Conservation (phyloP, 106 monocot species). For the Chionographis japonica region DNA sequence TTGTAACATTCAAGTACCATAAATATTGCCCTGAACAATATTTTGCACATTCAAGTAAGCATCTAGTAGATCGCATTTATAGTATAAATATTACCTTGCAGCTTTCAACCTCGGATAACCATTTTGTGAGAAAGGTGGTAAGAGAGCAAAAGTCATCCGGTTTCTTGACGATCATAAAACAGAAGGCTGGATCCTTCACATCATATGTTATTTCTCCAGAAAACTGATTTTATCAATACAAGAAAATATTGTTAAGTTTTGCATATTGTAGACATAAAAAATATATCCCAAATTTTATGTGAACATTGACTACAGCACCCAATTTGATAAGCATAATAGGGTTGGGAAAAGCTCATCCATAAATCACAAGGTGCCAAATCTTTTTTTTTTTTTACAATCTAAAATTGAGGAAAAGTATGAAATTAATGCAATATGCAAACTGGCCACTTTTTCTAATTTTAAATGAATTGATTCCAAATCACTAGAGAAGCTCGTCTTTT, state of each 20-base stretch:
- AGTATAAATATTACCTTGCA: slow-evolving; percentile 50
- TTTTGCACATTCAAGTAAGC: too few species aligned
- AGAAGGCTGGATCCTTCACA: slow-evolving; percentile 81
- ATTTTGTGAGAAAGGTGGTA: slow-evolving; percentile 44
- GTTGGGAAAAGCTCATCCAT: background rate
- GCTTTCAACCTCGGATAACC: slow-evolving; percentile 65
- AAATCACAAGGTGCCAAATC: too few species aligned
- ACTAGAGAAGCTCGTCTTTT: too few species aligned
- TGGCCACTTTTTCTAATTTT: too few species aligned
- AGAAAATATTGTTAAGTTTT: background rate
- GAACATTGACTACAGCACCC: background rate
- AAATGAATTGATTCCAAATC: too few species aligned
- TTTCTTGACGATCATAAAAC: slow-evolving; percentile 49
- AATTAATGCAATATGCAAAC: too few species aligned
- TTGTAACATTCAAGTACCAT: too few species aligned
- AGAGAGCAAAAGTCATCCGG: slow-evolving; percentile 78
- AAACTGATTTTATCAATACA: slow-evolving; percentile 26
- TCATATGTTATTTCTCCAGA: slow-evolving; percentile 85
- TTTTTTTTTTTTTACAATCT: too few species aligned
- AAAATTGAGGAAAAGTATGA: too few species aligned
- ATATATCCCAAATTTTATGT: background rate
- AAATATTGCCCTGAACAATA: too few species aligned
- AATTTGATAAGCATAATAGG: background rate
- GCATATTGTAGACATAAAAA: background rate
- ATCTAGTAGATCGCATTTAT: background rate